These are phyloP conservation scores for Syzygium grande DNA, from an alignment of 345 rosid species.

Conservation along the genomic window DNA sequence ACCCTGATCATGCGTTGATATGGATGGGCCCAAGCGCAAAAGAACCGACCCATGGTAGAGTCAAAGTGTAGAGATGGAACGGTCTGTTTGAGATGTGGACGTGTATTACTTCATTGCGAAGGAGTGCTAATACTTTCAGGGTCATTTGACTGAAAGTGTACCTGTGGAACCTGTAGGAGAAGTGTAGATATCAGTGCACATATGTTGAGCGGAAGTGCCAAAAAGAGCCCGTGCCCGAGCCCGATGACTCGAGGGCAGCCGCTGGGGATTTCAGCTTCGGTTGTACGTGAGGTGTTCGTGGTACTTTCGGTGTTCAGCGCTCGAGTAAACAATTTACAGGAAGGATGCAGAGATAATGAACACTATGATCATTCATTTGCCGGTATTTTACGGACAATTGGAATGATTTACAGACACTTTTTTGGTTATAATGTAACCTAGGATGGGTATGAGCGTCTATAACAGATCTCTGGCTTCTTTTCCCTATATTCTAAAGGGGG, in stretches of 20 bases:
- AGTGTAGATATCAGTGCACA: not conserved
- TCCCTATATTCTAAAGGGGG: not conserved
- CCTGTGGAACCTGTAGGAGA: not conserved
- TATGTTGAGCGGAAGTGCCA: not conserved
- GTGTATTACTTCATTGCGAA: not conserved
- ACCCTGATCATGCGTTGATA: not conserved
- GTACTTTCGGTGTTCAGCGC: not conserved
- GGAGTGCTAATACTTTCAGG: not conserved
- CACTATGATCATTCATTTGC: not conserved
- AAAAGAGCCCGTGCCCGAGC: not conserved
- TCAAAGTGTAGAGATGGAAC: not conserved
- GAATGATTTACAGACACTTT: not conserved
- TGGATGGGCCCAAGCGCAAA: not conserved
- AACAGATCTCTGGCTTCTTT: not conserved
- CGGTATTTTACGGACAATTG: not conserved
- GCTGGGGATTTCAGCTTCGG: not conserved
- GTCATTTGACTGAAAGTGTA: not conserved
- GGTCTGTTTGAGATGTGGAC: not conserved
- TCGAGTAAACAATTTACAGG: not conserved
- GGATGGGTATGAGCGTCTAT: not conserved
- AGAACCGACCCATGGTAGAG: not conserved
- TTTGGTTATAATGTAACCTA: not conserved
- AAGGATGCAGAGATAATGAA: not conserved
- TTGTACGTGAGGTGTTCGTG: not conserved
- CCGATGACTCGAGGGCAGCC: not conserved